These are phyloP conservation scores for Vitellaria paradoxa DNA, from an alignment of 179 eudicot species.

Conservation along the genomic window DNA sequence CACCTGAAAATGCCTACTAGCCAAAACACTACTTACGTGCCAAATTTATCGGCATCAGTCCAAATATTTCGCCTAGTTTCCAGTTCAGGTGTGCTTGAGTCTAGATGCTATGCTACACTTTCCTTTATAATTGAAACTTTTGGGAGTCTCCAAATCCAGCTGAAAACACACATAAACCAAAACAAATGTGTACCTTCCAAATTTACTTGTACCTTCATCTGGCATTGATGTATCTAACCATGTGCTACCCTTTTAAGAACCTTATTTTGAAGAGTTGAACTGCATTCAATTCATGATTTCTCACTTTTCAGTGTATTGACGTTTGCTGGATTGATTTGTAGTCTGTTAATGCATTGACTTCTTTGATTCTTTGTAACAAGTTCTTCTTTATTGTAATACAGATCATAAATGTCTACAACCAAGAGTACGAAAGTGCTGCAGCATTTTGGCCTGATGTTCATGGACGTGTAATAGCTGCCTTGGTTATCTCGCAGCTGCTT, in stretches of 20 bases:
- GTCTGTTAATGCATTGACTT: background rate
- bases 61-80: no score
- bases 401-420: slow-evolving; percentile 93
- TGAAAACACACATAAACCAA: no score
- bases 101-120: no score
- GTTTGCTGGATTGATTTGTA: background rate
- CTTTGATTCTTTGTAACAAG: background rate
- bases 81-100: background rate
- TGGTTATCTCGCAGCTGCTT: slow-evolving; percentile 74
- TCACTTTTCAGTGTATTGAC: no score
- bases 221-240: no score
- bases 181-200: no score
- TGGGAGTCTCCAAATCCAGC: no score
- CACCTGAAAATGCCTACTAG: background rate
- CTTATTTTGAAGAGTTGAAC: background rate
- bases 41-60: background rate
- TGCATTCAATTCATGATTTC: background rate
- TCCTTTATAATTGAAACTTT: no score
- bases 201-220: no score
- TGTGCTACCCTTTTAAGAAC: no score
- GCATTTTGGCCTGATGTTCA: slow-evolving; percentile 97
- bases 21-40: background rate
- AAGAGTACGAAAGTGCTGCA: slow-evolving; percentile 87
- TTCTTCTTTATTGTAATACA: slow-evolving; percentile 24
- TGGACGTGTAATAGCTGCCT: slow-evolving; percentile 58